These are phyloP conservation scores for Herpotrichia juniperi DNA, from an alignment of 2,329 filamentous ascomycete genomes.

Conservation along the genomic window DNA sequence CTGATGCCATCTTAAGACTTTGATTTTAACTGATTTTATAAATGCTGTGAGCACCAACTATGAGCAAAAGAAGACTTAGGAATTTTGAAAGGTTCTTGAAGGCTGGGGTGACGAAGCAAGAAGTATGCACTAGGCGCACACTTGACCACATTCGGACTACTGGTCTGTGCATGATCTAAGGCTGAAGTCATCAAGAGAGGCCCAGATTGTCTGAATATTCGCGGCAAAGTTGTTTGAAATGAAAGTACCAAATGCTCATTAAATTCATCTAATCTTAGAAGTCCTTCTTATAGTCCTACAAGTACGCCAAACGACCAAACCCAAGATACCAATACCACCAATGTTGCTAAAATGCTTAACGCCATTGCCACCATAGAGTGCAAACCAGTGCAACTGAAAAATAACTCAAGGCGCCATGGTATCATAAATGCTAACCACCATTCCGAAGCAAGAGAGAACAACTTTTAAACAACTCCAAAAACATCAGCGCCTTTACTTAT, in stretches of 20 bases:
- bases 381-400: constrained; percentile 1
- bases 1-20: constrained; percentile 11
- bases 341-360: not conserved
- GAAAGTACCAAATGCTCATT: not conserved
- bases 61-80: not conserved
- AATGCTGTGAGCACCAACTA: not conserved
- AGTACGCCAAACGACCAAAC: not conserved
- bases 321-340: not conserved
- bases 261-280: not conserved
- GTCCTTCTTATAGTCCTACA: not conserved
- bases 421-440: not conserved
- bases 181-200: too few species aligned
- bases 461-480: not conserved
- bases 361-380: not conserved
- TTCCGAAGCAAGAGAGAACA: not conserved
- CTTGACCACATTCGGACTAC: constrained; percentile 9
- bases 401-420: not conserved
- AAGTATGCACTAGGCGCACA: constrained; percentile 11
- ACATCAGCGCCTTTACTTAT: not conserved
- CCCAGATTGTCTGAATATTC: too few species aligned
- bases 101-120: not conserved
- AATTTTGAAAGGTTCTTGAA: constrained; percentile 3
- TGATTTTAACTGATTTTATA: not conserved
- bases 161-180: too few species aligned
- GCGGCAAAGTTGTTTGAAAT: too few species aligned